Base-by-base conservation (phyloP, 1,284 basidiomycete species). In the Hemileia vastatrix region DNA sequence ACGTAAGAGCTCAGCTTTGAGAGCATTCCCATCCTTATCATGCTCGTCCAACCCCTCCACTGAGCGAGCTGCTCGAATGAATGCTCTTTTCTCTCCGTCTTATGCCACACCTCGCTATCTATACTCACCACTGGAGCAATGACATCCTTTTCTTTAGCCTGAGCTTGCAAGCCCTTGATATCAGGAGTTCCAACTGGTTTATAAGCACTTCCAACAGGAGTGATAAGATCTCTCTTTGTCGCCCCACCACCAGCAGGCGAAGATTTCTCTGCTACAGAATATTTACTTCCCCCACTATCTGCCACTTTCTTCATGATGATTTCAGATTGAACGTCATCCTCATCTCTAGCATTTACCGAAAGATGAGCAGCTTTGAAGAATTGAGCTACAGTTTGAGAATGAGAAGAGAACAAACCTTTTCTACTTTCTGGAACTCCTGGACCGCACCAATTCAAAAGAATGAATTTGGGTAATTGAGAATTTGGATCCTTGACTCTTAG, bases 381-480 rank as follows among this genome's bases (percentile, higher is more conserved):
- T 67, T 81, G 84, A 54, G 87, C 83, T 2, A 97, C 89, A 1
- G 88, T 83, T 55, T 83, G 83, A 15, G 90, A 84, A 76, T 96
- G 92, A 5, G 85, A 86, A 72, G 82, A 86, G 79, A 96, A 97
- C 24, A 96, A 81, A 15, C 93, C 94, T 77, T 97, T 97, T 76
- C 87, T 86, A 33, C 81, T 82, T 76, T 87, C 91, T 15, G 93
- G 93, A 0, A 97, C 94, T 68, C 94, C 93, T 71, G 95, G 91
- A 57, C 94, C 93, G 71, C 90, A 92, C 78, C 78, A 79, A 65
- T 77, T 75, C 72, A 84, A 80, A 64, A 94, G 86, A 5, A 96
- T 89, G 67, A 93, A 90, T 78, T 96, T 96, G 64, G 86, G 82
- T n/a, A 97, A 81, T 69, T 86, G 80, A 72, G 84, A 88, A 85